Evolutionary conservation across 768 basidiomycete genomes (phyloP), one percentile per base, ranked within the genome.

Genomic region (Amanita brunnescens): DNA sequence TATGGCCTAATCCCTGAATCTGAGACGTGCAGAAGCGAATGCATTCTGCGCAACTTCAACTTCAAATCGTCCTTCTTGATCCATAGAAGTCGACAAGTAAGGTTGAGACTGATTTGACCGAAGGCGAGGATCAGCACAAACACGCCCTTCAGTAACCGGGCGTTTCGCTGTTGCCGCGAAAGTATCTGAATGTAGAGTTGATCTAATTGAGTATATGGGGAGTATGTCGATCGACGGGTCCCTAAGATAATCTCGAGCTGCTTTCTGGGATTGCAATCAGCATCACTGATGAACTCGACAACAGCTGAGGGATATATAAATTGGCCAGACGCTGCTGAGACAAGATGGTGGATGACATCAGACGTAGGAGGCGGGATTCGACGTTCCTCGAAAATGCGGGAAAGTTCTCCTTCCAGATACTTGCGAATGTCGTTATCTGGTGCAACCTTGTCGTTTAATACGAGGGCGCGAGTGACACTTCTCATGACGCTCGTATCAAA

Each of bases 271-370:
- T 42, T 21, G 20, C 14, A 5, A 13, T 42, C 10, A 7, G 10
- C 12, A 13, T 23, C 14, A 21, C 24, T 21, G 23, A 42, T 3
- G 12, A 42, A 42, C 21, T 42, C 24, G 24, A 42, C 5, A 50
- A 64, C 59, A 1, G 64, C 61, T 20, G 63, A 35, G 1, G 64
- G 55, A 41, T 62, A 62, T 9, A 64, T 60, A 43, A 66, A 66
- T 8, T 64, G 55, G 1, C 63, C 59, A 0, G 55, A 54, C 0
- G 63, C 20, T 26, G 23, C 21, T 16, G 41, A 13, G 13, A 26
- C 41, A 3, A 42, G 24, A 9, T n/a, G 20, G 13, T 24, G 50
- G 29, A 57, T 57, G 4, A 47, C 5, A 8, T 20, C 6, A 9
- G 9, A 16, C 10, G 24, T 6, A 7, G 41, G 41, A 20, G 4